phyloP scores from a whole-genome alignment of 352 stramenopile species.

The Pythium oligandrum region DNA sequence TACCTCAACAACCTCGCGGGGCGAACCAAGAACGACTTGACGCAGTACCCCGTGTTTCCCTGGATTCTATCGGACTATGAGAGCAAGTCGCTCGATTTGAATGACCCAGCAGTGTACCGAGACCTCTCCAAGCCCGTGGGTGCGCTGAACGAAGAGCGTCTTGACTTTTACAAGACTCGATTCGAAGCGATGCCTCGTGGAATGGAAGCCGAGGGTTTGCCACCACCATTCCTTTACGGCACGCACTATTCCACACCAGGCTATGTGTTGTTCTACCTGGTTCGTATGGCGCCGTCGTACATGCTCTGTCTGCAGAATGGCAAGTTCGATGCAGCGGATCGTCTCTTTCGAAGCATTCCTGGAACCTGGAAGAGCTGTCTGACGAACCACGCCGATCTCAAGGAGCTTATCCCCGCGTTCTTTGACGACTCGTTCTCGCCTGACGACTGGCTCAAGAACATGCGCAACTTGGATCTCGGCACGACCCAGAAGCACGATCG shows the following conservation, averaged over 20 bases:
- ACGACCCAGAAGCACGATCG: slow-evolving; percentile 68
- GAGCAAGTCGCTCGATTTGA: slow-evolving; percentile 79
- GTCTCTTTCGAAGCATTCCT: slow-evolving; percentile 94
- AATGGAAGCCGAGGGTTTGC: slow-evolving; percentile 69
- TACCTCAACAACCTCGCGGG: slow-evolving; percentile 88
- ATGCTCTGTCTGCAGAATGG: slow-evolving; percentile 95
- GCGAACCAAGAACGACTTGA: slow-evolving; percentile 86
- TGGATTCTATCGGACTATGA: slow-evolving; percentile 94
- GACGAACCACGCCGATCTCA: slow-evolving; percentile 92
- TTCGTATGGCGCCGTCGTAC: slow-evolving; percentile 95
- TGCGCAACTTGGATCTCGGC: slow-evolving; percentile 94
- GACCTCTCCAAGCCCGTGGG: slow-evolving; percentile 95
- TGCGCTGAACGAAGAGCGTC: slow-evolving; percentile 85
- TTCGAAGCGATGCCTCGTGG: slow-evolving; percentile 88
- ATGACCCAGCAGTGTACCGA: slow-evolving; percentile 80
- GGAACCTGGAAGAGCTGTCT: slow-evolving; percentile 88
- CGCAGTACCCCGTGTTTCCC: slow-evolving; percentile 97
- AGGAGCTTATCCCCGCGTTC: slow-evolving; percentile 99
- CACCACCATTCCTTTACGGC: slow-evolving; percentile 96
- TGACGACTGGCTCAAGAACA: slow-evolving; percentile 94
- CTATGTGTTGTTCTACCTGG: slow-evolving; percentile 98
- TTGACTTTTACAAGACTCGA: slow-evolving; percentile 85
- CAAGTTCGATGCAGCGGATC: slow-evolving; percentile 98
- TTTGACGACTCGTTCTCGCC: slow-evolving; percentile 85
- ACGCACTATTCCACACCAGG: slow-evolving; percentile 91